phyloP scores from a whole-genome alignment of 805 yeast genomes.

The Deakozyma indianensis region DNA sequence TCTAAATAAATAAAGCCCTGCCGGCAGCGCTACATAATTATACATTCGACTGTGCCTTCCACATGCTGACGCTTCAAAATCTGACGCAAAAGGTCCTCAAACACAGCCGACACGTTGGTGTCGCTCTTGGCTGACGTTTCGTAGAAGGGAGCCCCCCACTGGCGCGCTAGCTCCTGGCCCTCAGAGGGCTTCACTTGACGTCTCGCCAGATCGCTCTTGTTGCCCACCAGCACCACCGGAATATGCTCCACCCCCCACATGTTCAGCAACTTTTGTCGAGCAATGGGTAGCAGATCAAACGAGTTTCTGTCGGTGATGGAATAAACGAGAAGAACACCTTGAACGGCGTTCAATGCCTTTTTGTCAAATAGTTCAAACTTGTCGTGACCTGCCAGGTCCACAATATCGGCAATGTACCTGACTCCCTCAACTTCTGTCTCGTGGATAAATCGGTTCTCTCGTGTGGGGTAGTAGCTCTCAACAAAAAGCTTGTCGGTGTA shows the following conservation, averaged over 20 bases:
- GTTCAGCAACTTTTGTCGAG: conserved; percentile 61
- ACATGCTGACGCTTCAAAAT: conserved; percentile 5
- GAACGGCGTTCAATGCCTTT: conserved; percentile 53
- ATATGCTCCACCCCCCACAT: conserved; percentile 42
- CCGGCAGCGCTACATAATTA: neutral
- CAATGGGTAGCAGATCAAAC: conserved; percentile 49
- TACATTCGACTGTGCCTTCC: conserved; percentile 1
- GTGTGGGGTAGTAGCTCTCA: conserved; percentile 68
- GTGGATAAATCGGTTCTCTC: conserved; percentile 59
- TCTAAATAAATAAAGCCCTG: too few relatives aligned
- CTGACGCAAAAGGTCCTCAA: conserved; percentile 12
- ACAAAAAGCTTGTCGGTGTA: conserved; percentile 64
- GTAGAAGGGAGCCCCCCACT: conserved; percentile 45
- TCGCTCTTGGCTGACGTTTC: conserved; percentile 63
- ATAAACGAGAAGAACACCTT: conserved; percentile 59
- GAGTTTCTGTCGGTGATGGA: conserved; percentile 55
- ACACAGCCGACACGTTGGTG: conserved; percentile 33
- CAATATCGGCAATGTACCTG: conserved; percentile 54
- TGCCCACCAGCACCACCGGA: conserved; percentile 58
- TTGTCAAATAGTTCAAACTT: conserved; percentile 59
- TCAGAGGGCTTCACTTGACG: conserved; percentile 43
- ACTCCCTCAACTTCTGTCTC: conserved; percentile 41
- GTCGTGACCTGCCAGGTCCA: conserved; percentile 79
- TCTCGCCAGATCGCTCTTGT: conserved; percentile 43
- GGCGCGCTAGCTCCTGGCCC: conserved; percentile 37